Conservation (phyloP, 2,329 filamentous ascomycete genomes). For the Fusarium longipes region DNA sequence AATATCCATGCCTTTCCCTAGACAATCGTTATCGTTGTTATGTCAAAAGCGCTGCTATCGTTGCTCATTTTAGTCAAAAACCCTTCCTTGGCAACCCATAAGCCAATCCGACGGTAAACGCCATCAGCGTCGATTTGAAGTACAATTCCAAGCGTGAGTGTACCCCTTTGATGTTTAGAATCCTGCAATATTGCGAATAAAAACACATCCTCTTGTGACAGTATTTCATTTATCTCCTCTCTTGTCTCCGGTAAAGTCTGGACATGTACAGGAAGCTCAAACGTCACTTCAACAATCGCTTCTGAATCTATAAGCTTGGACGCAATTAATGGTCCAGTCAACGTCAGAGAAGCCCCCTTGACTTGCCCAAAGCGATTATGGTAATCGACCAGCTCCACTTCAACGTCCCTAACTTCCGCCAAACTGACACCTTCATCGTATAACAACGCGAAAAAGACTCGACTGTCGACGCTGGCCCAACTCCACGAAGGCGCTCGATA, state of each 20-base stretch:
- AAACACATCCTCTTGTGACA: background rate
- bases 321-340: background rate
- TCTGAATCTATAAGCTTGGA: background rate
- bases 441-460: background rate
- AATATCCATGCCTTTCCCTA: background rate
- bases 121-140: background rate
- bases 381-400: background rate
- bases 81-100: background rate
- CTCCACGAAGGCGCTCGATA: conserved; percentile 7
- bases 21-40: background rate
- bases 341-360: background rate
- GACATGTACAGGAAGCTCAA: background rate
- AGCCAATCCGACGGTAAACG: background rate
- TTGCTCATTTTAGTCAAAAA: background rate
- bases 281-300: background rate
- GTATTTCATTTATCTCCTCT: background rate
- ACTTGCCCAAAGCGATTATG: background rate
- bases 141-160: background rate
- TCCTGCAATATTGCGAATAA: background rate
- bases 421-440: background rate
- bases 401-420: background rate
- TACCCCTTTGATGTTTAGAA: background rate
- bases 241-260: background rate
- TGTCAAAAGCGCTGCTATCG: background rate
- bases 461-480: background rate